These are phyloP conservation scores for Alliaria petiolata DNA, from an alignment of 345 rosid species.

Conservation along the genomic window DNA sequence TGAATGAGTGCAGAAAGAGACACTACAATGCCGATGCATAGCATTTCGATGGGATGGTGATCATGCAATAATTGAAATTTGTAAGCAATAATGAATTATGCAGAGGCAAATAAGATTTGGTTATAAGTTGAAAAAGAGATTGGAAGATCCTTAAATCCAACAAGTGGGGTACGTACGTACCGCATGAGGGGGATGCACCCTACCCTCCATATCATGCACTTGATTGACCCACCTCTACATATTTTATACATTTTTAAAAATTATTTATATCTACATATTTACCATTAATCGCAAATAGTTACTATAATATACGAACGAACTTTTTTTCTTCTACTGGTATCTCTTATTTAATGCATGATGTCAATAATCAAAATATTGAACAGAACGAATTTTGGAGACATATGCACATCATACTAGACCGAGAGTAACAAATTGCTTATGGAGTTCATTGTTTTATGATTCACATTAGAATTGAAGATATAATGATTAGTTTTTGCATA, in stretches of 20 bases:
- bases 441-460: not conserved
- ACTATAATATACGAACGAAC: too few relatives aligned
- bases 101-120: slow-evolving; percentile 7
- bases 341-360: too few relatives aligned
- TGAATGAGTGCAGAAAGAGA: slow-evolving; percentile 1
- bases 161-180: slow-evolving; percentile 34
- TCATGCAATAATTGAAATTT: slow-evolving; percentile 2
- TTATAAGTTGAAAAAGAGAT: not conserved
- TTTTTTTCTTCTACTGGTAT: too few relatives aligned
- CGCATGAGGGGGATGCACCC: slow-evolving; percentile 33
- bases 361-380: not conserved
- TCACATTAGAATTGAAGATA: not conserved
- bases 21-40: slow-evolving; percentile 19
- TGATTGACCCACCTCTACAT: slow-evolving; percentile 9
- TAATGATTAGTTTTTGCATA: slow-evolving; percentile 12
- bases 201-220: slow-evolving; percentile 30
- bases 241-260: not conserved
- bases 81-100: slow-evolving; percentile 8
- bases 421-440: not conserved
- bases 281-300: too few relatives aligned
- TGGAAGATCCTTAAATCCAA: slow-evolving; percentile 32
- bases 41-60: slow-evolving; percentile 4
- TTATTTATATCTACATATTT: not conserved
- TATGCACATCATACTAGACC: too few relatives aligned
- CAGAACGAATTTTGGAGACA: not conserved